Conservation (phyloP, 331 rosid genomes). For the Stylosanthes scabra region DNA sequence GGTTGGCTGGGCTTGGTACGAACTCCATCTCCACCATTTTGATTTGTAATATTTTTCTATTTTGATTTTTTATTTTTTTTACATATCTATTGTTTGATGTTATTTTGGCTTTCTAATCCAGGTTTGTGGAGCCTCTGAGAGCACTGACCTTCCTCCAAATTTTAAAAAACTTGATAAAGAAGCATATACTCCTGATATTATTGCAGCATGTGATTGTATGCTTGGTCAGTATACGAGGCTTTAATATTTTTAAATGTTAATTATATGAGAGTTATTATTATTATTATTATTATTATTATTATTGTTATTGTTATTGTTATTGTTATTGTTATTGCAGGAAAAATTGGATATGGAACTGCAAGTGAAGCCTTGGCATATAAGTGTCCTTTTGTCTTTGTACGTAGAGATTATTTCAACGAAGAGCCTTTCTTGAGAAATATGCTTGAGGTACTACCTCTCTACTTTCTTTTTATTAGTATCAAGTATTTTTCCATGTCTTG, state of each 20-base stretch:
- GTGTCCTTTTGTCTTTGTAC: conserved; percentile 94
- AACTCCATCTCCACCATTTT: conserved; percentile 27
- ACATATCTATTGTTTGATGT: conserved; percentile 12
- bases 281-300: conserved; percentile 28
- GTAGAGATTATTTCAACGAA: conserved; percentile 98
- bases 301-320: conserved; percentile 4
- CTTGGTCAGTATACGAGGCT: conserved; percentile 67
- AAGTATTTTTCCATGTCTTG: conserved; percentile 4
- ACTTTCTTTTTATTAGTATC: conserved; percentile 21
- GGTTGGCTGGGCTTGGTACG: conserved; percentile 96
- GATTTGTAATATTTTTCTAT: conserved; percentile 25
- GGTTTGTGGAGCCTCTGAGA: conserved; percentile 96
- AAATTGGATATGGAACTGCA: conserved; percentile 96
- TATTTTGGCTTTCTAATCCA: conserved; percentile 41
- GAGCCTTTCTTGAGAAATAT: conserved; percentile 94
- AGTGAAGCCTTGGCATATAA: conserved; percentile 94
- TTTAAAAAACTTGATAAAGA: conserved; percentile 75
- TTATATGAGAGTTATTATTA: background rate
- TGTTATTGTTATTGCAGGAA: conserved; percentile 46
- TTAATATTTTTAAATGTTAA: conserved; percentile 30
- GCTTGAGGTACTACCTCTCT: conserved; percentile 72
- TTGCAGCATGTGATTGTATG: conserved; percentile 98
- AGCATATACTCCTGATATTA: conserved; percentile 94
- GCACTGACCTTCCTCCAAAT: conserved; percentile 79
- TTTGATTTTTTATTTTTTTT: conserved; percentile 26